These are phyloP conservation scores for Phtheirospermum japonicum DNA, from an alignment of 257 asterid genomes.

Conservation along the genomic window DNA sequence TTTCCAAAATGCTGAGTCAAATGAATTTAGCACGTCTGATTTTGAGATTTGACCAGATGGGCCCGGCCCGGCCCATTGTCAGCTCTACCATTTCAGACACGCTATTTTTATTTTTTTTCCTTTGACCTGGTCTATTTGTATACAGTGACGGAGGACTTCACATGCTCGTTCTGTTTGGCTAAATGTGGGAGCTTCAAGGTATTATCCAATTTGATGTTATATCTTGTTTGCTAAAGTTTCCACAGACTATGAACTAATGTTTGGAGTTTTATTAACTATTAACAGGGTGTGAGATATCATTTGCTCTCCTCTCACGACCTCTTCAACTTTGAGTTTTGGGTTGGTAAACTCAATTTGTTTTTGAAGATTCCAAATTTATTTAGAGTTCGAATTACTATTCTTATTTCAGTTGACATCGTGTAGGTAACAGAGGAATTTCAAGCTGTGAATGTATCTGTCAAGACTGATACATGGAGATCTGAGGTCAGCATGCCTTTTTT, in stretches of 20 bases:
- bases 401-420: slow-evolving; percentile 25
- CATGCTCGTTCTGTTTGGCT: slow-evolving; percentile 98
- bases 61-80: too few species aligned
- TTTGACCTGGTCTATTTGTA: slow-evolving; percentile 33
- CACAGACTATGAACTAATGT: slow-evolving; percentile 30
- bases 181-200: slow-evolving; percentile 97
- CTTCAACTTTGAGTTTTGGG: slow-evolving; percentile 98
- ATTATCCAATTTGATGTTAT: slow-evolving; percentile 26
- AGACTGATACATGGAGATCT: slow-evolving; percentile 77
- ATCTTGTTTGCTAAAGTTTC: slow-evolving; percentile 14
- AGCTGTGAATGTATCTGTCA: slow-evolving; percentile 90
- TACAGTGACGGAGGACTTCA: slow-evolving; percentile 96
- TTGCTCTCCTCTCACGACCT: slow-evolving; percentile 78
- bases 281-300: slow-evolving; percentile 90
- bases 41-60: too few species aligned
- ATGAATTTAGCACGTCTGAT: too few species aligned
- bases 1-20: too few species aligned
- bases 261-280: slow-evolving; percentile 26
- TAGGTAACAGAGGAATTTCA: slow-evolving; percentile 94
- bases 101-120: neutral
- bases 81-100: too few species aligned
- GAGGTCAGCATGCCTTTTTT: slow-evolving; percentile 59
- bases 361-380: neutral
- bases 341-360: slow-evolving; percentile 44
- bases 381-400: slow-evolving; percentile 17